Base-by-base conservation (phyloP, 805 yeast genomes). In the Spathaspora hagerdaliae region DNA sequence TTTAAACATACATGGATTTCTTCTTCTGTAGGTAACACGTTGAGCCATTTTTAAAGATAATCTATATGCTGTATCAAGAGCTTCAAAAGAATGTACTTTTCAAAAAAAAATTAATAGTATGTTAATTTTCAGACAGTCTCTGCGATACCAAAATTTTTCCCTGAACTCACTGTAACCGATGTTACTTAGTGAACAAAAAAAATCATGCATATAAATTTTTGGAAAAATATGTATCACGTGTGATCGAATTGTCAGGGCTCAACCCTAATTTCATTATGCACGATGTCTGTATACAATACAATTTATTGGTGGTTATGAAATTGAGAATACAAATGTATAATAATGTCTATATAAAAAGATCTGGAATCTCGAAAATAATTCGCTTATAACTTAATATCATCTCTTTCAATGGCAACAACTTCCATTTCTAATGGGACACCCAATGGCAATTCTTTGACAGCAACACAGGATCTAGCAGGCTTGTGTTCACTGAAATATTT, bases 1-100 rank as follows among this genome's bases (percentile, higher is more conserved):
- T 43, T 27, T 26, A 55, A 49, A 69, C 74, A 69, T 69, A 69
- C 74, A 91, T 80, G 97, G 96, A 78, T 90, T 91, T 85, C 96
- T 88, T 84, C 96, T 89, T 86, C 97, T 89, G 87, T 83, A 91
- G 64, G 97, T 90, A 78, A 91, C 95, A 85, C 99, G 92, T 81
- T 90, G 96, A 76, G 97, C 99, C 99, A 94, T 94, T 79, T 69
- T 79, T 71, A 60, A 59, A 57, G 61, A 54, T 58, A 52, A 43
- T 54, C 43, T 44, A 50, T 53, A 47, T 49, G 51, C 52, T 52
- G 50, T 50, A 45, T 26, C 46, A 6, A 32, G 39, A 31, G 13
- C 33, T 32, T 47, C 48, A 48, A 48, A 48, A 50, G 48, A 51
- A 46, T 46, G 46, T 46, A 9, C 32, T 29, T 39, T 31, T 31